Evolutionary conservation across 139 green algal species (phyloP).

Genomic region (Volvox reticuliferus): DNA sequence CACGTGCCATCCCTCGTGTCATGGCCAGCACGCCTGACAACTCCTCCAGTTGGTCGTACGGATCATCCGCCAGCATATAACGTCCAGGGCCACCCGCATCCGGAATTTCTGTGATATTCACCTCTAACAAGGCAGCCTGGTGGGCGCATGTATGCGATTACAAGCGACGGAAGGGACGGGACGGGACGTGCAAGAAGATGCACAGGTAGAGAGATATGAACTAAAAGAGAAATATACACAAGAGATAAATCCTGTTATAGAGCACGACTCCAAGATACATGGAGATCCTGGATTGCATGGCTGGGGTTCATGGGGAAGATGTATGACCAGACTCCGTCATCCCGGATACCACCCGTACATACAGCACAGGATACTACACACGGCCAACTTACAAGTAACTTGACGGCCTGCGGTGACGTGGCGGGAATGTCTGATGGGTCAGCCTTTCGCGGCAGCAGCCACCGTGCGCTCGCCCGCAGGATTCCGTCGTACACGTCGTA

Average conservation of each 20-base stretch:
- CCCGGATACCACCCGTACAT: too few relatives aligned
- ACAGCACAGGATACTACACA: too few relatives aligned
- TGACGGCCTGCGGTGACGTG: neutral
- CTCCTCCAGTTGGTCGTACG: neutral
- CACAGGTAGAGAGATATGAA: neutral
- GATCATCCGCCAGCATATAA: conserved; percentile 42
- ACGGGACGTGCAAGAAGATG: neutral
- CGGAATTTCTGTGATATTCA: neutral
- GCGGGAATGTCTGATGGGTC: neutral
- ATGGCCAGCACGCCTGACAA: neutral
- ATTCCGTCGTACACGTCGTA: conserved; percentile 18
- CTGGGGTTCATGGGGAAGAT: too few relatives aligned
- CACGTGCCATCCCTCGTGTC: neutral
- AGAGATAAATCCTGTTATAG: too few relatives aligned
- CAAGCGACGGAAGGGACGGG: too few relatives aligned
- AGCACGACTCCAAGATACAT: too few relatives aligned
- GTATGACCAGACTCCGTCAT: too few relatives aligned
- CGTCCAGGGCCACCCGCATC: conserved; percentile 15
- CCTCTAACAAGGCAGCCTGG: neutral
- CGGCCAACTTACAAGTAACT: neutral
- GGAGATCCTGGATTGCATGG: too few relatives aligned
- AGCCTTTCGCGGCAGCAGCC: conserved; percentile 15
- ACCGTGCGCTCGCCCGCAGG: neutral
- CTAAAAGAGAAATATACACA: neutral
- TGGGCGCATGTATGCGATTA: neutral